Percentiles rank a stretch among this genome's conserved stretches.
Conservation (phyloP, 495 filamentous ascomycete genomes). For the Platismatia glauca region DNA sequence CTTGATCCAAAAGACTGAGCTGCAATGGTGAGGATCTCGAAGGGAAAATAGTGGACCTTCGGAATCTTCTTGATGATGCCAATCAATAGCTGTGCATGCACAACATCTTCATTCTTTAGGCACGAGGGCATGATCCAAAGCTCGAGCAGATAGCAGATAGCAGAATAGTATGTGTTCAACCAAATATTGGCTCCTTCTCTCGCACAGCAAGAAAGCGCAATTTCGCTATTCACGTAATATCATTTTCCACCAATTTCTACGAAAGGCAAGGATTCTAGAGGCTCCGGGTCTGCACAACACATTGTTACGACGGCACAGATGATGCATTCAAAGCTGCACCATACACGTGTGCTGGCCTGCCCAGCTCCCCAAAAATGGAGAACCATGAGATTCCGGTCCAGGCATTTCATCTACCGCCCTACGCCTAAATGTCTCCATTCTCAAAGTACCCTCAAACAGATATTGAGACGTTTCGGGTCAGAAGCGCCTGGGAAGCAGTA, state of each 20-base stretch:
- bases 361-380: neutral
- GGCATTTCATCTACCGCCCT: too few species aligned
- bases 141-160: neutral
- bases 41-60: neutral
- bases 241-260: too few species aligned
- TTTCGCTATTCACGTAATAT: neutral
- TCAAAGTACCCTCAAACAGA: neutral
- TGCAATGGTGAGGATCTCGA: neutral
- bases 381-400: too few species aligned
- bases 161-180: neutral
- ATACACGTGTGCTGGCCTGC: neutral
- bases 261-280: too few species aligned
- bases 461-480: neutral
- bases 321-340: neutral
- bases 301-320: neutral
- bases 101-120: neutral
- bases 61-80: neutral
- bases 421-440: neutral
- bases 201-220: neutral
- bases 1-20: neutral
- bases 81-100: neutral
- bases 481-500: neutral
- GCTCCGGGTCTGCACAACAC: too few species aligned
- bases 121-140: neutral
- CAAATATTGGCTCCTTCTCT: neutral